Evolutionary conservation across 2,329 filamentous ascomycete species (phyloP).

Genomic region (Paraphaeosphaeria sporulosa): DNA sequence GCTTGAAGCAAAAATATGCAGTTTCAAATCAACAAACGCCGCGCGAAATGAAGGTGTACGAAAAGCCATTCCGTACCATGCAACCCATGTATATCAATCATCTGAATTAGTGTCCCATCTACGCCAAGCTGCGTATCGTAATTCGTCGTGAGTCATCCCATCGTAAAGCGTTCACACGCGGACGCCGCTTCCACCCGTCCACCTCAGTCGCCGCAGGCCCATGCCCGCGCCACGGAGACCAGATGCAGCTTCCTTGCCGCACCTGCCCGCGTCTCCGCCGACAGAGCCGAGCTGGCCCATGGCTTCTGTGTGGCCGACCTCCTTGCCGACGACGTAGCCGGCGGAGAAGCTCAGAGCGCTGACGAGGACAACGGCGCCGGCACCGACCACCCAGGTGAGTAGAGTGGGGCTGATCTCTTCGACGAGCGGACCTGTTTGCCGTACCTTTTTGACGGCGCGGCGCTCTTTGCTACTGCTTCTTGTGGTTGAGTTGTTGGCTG

Average conservation of each 20-base stretch:
- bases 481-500: slow-evolving; percentile 31
- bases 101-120: slow-evolving; percentile 5
- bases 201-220: slow-evolving; percentile 42
- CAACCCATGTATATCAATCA: slow-evolving; percentile 2
- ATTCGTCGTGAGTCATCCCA: slow-evolving; percentile 2
- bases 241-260: slow-evolving; percentile 42
- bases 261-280: slow-evolving; percentile 40
- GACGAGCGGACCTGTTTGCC: slow-evolving; percentile 41
- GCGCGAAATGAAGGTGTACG: not conserved
- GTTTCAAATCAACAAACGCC: slow-evolving; percentile 1
- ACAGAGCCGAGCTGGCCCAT: slow-evolving; percentile 41
- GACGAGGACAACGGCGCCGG: slow-evolving; percentile 69
- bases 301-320: slow-evolving; percentile 63
- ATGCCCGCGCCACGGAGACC: slow-evolving; percentile 36
- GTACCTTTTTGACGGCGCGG: slow-evolving; percentile 54
- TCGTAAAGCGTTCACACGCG: slow-evolving; percentile 20
- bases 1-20: slow-evolving; percentile 12
- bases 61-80: slow-evolving; percentile 4
- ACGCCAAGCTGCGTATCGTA: not conserved
- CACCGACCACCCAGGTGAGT: slow-evolving; percentile 71
- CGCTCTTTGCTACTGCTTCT: slow-evolving; percentile 55
- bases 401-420: slow-evolving; percentile 64
- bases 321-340: slow-evolving; percentile 68
- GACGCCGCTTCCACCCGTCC: slow-evolving; percentile 38
- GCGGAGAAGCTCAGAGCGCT: slow-evolving; percentile 71